Percentiles rank a stretch among this genome's conserved stretches.
These are phyloP conservation scores for Blastobotrys elegans DNA, from an alignment of 1,139 yeast species.

Conservation along the genomic window DNA sequence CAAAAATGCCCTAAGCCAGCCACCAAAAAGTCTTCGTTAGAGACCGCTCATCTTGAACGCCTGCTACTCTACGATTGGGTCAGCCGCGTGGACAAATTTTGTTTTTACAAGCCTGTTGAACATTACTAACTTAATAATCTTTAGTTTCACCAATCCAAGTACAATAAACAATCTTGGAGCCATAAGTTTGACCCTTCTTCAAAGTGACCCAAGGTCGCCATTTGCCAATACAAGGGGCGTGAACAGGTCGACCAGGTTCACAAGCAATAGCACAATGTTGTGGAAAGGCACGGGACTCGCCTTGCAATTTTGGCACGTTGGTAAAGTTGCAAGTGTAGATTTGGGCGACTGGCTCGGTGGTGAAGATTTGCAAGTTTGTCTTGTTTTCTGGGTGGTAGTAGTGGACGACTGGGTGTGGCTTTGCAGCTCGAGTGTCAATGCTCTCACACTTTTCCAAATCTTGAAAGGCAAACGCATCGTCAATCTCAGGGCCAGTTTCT, in stretches of 20 bases:
- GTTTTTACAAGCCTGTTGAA: too few species aligned
- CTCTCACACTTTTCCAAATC: slow-evolving; percentile 27
- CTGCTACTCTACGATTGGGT: too few species aligned
- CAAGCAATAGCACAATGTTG: slow-evolving; percentile 57
- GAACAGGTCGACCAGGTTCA: slow-evolving; percentile 57
- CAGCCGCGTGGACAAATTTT: too few species aligned
- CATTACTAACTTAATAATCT: too few species aligned
- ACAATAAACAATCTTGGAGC: slow-evolving; percentile 44
- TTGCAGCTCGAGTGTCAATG: slow-evolving; percentile 42
- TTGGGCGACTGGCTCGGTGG: slow-evolving; percentile 69
- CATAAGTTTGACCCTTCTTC: slow-evolving; percentile 50
- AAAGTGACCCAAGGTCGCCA: slow-evolving; percentile 53
- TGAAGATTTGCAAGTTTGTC: slow-evolving; percentile 41
- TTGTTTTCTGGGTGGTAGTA: slow-evolving; percentile 47
- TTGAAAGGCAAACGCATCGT: slow-evolving; percentile 47
- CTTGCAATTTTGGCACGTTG: slow-evolving; percentile 34
- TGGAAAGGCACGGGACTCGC: slow-evolving; percentile 34
- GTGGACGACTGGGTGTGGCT: slow-evolving; percentile 40
- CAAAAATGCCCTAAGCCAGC: too few species aligned
- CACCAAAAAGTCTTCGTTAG: too few species aligned
- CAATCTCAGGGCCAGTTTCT: slow-evolving; percentile 39
- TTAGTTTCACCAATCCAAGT: slow-evolving; percentile 24
- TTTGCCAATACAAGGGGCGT: slow-evolving; percentile 47
- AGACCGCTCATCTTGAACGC: too few species aligned
- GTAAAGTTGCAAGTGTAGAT: slow-evolving; percentile 59